Percentiles rank a stretch among this genome's conserved stretches.
Conservation (phyloP, 495 filamentous ascomycete species). For the Oidiodendron maius region DNA sequence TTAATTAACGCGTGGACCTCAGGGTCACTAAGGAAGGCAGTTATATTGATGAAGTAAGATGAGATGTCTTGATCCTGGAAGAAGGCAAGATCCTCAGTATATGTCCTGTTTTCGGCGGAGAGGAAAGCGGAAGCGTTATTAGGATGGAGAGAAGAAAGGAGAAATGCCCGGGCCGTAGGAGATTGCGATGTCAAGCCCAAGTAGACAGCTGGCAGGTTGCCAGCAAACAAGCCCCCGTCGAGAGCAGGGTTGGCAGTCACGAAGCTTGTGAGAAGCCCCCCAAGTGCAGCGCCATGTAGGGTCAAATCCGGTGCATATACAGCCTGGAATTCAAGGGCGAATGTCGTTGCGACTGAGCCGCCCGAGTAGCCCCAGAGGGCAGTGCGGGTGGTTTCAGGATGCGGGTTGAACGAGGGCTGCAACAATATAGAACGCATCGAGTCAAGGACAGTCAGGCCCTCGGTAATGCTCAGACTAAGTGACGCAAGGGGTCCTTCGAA, state of each 20-base stretch:
- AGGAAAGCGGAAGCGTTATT: conserved; percentile 26
- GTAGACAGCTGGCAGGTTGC: neutral
- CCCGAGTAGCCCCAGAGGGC: conserved; percentile 52
- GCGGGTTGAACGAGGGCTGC: too few species aligned
- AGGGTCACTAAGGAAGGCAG: conserved; percentile 17
- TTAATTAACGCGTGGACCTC: conserved; percentile 21
- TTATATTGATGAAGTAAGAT: conserved; percentile 33
- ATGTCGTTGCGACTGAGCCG: conserved; percentile 45
- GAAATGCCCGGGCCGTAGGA: neutral
- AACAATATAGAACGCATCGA: conserved; percentile 34
- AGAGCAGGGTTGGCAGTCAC: neutral
- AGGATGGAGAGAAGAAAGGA: neutral
- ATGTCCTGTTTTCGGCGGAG: conserved; percentile 18
- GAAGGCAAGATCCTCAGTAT: conserved; percentile 17
- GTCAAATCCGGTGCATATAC: conserved; percentile 47
- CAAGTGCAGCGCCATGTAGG: conserved; percentile 41
- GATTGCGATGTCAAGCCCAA: neutral
- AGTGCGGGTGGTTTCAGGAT: conserved; percentile 16
- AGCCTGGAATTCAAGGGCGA: conserved; percentile 43
- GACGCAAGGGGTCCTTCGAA: conserved; percentile 36
- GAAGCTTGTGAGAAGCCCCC: conserved; percentile 34
- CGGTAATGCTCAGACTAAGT: conserved; percentile 35
- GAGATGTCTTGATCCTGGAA: conserved; percentile 31
- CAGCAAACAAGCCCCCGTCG: conserved; percentile 1
- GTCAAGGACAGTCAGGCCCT: conserved; percentile 41